Base-by-base conservation (phyloP, 2,329 filamentous ascomycete genomes). In the Monilinia aucupariae region DNA sequence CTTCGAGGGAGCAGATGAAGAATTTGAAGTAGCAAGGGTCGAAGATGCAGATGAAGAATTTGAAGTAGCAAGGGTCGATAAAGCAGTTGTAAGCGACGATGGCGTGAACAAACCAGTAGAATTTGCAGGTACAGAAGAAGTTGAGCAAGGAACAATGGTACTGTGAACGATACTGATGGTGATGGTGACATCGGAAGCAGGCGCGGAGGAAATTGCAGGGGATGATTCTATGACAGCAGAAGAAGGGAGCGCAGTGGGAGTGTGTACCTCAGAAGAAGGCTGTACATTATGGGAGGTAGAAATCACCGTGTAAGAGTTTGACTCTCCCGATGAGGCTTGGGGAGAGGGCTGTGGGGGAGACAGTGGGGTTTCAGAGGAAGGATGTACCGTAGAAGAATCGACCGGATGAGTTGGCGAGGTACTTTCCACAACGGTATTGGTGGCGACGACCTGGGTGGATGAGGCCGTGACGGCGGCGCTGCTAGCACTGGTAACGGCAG, bases 101-200 rank as follows among this genome's bases (percentile, higher is more conserved):
- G 54, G 43, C 20, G 41, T 27, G 22, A 34, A 47, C 54, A 27
- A 56, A 25, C 13, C 17, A 47, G 54, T 56, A 13, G 53, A 56
- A 7, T 56, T 55, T 27, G 37, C 27, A 45, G 45, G 43, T 32
- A 45, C 12, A 30, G 52, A 55, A 20, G 52, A 27, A 22, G 43
- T 56, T 12, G 43, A 25, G 27, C 53, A 56, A 56, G 53, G 45
- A 22, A 56, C 54, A 58, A 27, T 58, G 20, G 54, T 47, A 8
- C 41, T 56, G 27, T 47, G 54, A 41, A 47, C n/a, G 25, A 56
- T 47, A 25, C 20, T 45, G 30, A 58, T 20, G 4, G 54, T 58
- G 30, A 27, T 47, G 20, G 41, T 58, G 15, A 41, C 48, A 13
- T 58, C 54, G 9, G 47, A 34, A 47, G 8, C 30, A 58, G 30